A percentile compares a stretch with the other conserved stretches of the same genome.
phyloP scores from a whole-genome alignment of 2,329 filamentous ascomycete genomes.

The Lachnellula hyalina region DNA sequence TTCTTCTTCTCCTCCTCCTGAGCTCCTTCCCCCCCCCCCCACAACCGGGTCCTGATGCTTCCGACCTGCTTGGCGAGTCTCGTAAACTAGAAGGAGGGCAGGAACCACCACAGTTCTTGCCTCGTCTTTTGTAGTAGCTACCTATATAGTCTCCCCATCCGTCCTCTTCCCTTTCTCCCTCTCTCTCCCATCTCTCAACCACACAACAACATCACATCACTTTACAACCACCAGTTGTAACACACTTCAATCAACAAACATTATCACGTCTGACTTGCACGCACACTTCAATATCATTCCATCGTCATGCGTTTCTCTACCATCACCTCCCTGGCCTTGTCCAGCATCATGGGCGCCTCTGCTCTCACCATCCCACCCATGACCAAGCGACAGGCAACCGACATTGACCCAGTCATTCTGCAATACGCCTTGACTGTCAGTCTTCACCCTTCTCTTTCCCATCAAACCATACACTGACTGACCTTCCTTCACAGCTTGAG shows the following conservation, averaged over 20 bases:
- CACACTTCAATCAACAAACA: not conserved
- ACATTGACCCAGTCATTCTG: constrained; percentile 34
- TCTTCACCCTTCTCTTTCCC: not conserved
- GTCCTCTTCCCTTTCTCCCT: not conserved
- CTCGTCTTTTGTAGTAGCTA: not conserved
- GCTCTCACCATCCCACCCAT: constrained; percentile 11
- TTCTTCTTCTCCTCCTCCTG: no score
- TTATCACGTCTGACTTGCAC: not conserved
- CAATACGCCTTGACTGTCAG: constrained; percentile 41
- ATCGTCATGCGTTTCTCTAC: constrained; percentile 25
- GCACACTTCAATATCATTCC: not conserved
- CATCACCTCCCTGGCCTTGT: constrained; percentile 12
- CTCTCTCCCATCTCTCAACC: not conserved
- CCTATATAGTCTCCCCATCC: not conserved
- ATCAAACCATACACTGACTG: constrained; percentile 3
- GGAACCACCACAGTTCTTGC: not conserved
- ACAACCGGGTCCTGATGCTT: no score
- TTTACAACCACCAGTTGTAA: not conserved
- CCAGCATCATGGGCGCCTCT: constrained; percentile 9
- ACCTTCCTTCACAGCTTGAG: constrained; percentile 36
- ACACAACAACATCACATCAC: not conserved
- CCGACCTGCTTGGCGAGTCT: no score
- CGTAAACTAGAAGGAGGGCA: no score
- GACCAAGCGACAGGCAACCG: constrained; percentile 20
- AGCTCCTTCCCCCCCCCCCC: no score